Base-by-base conservation (phyloP, 345 rosid genomes). In the Psidium friedrichsthalianum region DNA sequence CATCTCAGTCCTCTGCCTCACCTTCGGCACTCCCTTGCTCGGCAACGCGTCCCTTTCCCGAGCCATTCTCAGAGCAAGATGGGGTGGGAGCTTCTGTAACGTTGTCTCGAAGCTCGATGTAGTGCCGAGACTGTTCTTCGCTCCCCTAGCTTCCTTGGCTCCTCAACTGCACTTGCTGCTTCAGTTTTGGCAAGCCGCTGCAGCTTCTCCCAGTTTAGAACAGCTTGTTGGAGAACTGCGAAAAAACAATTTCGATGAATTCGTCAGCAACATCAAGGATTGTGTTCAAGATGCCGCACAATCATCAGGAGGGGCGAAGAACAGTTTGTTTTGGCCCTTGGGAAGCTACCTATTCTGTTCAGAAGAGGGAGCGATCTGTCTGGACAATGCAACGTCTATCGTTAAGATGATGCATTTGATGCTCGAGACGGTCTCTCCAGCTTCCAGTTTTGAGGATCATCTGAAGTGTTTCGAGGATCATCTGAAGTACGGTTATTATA, bases 1-100 rank as follows among this genome's bases (percentile, higher is more conserved):
- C 52, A 32, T 86, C 36, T 85, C 88, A 6, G 88, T 96, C 58
- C 88, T 97, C 25, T 90, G 98, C 91, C 89, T 95, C 91, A 97
- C 98, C 29, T 97, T 92, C 1, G 94, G 98, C 86, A 93, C 98
- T 74, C 98, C 98, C 10, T 82, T 97, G 86, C 95, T 97, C 0
- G 95, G 96, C 64, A 95, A 96, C 53, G 89, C 82, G 52, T 84
- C 95, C 83, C 94, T 96, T 74, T 92, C 91, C 53, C 90, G 86
- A n/a, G 91, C 94, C 56, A 87, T 97, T 83, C 92, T 92, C 47
- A 86, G 90, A 13, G 87, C 93, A 82, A 89, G 93, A 88, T 92
- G 98, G 92, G 90, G 89, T 5, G 98, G 95, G 29, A 93, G 89
- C 89, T 97, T 96, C 81, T 95, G 91, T 87, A 95, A 96, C 57